Evolutionary conservation across 257 asterid species (phyloP).

Genomic region (Ballota nigra): DNA sequence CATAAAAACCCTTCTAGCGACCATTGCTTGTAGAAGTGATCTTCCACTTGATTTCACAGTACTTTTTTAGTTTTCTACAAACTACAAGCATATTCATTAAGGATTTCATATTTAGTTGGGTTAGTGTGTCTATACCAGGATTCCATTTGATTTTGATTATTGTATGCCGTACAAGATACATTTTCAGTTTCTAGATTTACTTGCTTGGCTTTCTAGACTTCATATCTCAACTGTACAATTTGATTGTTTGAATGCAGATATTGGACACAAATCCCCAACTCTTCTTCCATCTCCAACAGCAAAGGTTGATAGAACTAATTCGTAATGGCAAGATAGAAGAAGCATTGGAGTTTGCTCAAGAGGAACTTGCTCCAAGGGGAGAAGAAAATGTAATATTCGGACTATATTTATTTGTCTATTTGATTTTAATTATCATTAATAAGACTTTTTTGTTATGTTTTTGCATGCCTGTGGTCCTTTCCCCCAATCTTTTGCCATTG

Average conservation of each 20-base stretch:
- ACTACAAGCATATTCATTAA: neutral
- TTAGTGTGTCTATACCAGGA: neutral
- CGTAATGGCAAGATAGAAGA: constrained; percentile 71
- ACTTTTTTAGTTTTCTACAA: neutral
- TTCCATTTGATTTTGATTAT: neutral
- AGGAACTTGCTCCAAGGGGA: constrained; percentile 93
- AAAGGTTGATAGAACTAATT: constrained; percentile 77
- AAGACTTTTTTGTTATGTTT: neutral
- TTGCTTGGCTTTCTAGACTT: constrained; percentile 3
- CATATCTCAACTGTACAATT: neutral
- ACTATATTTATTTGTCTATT: constrained; percentile 7
- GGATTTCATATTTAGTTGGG: constrained; percentile 9
- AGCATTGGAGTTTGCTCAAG: constrained; percentile 91
- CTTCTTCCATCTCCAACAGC: constrained; percentile 89
- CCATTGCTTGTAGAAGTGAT: neutral
- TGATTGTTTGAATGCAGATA: constrained; percentile 53
- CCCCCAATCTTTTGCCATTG: neutral
- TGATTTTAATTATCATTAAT: neutral
- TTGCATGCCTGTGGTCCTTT: neutral
- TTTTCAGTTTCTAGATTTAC: neutral
- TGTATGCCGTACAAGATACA: neutral
- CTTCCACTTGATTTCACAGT: neutral
- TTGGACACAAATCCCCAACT: constrained; percentile 83
- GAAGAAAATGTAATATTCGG: constrained; percentile 72
- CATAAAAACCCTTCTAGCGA: neutral